Evolutionary conservation across 148 eudicot species (phyloP), one percentile per base, ranked within the genome.

Genomic region (Salicornia ramosissima): DNA sequence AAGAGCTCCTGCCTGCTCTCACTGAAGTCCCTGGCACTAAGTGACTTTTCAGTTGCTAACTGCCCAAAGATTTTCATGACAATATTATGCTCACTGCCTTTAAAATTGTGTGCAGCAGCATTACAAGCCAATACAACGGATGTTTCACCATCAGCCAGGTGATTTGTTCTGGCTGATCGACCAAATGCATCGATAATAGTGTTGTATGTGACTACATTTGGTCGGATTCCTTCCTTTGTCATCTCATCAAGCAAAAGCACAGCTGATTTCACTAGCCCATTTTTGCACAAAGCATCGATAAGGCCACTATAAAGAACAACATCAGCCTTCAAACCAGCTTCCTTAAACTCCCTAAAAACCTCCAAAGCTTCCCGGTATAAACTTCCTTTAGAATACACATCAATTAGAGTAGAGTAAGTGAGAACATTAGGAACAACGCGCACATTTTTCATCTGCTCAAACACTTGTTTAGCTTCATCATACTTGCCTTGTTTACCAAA

Each of bases 111-210:
- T 29, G 68, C 57, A 54, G 67, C 26, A 69, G 64, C 76, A 56
- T 63, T 46, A 69, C 71, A 50, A 46, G 69, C 43, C 65, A 58
- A 36, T 52, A 68, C 69, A 15, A 28, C 25, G 7, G 85, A 78
- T 64, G 81, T 73, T 67, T 69, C 83, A 46, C 62, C 66, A 47
- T 70, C 81, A 42, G 60, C 65, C 6, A 61, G 19, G 76, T 59
- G 67, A 29, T 80, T 88, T 24, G 46, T 73, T 43, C 70, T 74
- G 55, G 84, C 77, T 30, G 95, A 85, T 55, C 86, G 89, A 61
- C 98, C 97, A 76, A 90, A 90, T 53, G 98, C 98, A 80, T 94
- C 94, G 46, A 94, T 94, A 55, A 94, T 90, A 56, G 97, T 90
- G 71, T 93, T 93, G 77, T 90, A 93, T 24, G 98, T 90, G 29